Evolutionary conservation across 2,329 filamentous ascomycete species (phyloP), one percentile per base, ranked within the genome.

Genomic region (Emergomyces pasteurianus): DNA sequence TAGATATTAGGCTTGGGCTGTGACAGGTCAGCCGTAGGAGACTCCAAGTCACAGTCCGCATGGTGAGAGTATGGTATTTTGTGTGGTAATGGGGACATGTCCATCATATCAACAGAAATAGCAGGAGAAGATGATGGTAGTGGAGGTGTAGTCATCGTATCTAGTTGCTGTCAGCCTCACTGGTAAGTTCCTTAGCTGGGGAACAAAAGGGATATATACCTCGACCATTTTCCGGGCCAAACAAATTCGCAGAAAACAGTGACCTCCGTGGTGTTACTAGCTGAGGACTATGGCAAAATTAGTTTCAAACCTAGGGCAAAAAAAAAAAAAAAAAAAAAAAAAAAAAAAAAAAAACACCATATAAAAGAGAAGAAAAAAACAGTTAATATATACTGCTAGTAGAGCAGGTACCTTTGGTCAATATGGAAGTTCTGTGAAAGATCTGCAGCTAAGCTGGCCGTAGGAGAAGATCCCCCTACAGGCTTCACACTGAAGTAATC

Each of bases 381-480:
- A 26, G 31, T n/a, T 36, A 16, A 14, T 49, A 50, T 49, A 50
- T 26, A 26, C 42, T 9, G 23, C 21, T 42, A 59, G 64, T 64
- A 64, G 63, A 78, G 21, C 5, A 71, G 82, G 67, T 80, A 96
- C 92, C 92, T 96, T 71, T 88, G 90, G 75, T 96, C 92, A 73
- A 97, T 89, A 72, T 92, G 89, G 73, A 97, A 95, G 79, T 97
- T 99, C 73, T 96, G 91, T 62, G 92, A 96, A 68, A 97, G 82
- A 76, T 99, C 94, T 64, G 91, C 92, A 49, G 92, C 92, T 67
- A 99, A 79, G 71, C 90, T 95, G 58, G 90, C 86, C 42, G 91
- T 92, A 6, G 94, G 94, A 61, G 94, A 99, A 23, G 92, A 95
- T 56, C 90, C 90, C 67, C 85, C 85, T 69, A 90, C 80, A 58